A percentile compares a stretch with the other conserved stretches of the same genome.
These are phyloP conservation scores for Cercospora nicotianae DNA, from an alignment of 2,329 filamentous ascomycete species.

Conservation along the genomic window DNA sequence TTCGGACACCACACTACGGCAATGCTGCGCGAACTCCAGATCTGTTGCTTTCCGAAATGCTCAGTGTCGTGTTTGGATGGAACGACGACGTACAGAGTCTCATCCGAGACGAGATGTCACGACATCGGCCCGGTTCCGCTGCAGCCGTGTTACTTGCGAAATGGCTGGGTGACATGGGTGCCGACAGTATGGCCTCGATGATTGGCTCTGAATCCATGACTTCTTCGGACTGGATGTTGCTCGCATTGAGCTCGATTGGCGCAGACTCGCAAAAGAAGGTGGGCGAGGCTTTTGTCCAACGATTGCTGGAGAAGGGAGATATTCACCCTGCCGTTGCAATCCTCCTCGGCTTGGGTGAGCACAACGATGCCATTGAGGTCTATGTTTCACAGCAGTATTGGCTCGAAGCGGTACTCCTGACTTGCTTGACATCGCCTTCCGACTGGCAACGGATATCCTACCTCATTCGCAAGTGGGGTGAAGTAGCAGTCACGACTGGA, in stretches of 20 bases:
- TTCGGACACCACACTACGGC: conserved; percentile 64
- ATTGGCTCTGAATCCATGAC: conserved; percentile 79
- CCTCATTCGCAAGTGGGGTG: conserved; percentile 91
- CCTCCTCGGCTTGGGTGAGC: conserved; percentile 85
- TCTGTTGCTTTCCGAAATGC: conserved; percentile 84
- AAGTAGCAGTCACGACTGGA: conserved; percentile 80
- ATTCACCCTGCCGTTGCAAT: conserved; percentile 90
- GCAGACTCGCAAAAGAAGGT: conserved; percentile 78
- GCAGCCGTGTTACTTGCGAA: conserved; percentile 81
- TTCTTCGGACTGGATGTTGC: conserved; percentile 93
- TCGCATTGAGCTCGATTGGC: conserved; percentile 87
- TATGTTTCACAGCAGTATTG: conserved; percentile 89
- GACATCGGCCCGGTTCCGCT: conserved; percentile 71
- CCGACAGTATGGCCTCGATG: conserved; percentile 77
- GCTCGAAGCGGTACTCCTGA: conserved; percentile 89
- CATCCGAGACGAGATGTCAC: conserved; percentile 77
- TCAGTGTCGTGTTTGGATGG: conserved; percentile 94
- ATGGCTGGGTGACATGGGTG: conserved; percentile 85
- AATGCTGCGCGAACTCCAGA: conserved; percentile 55
- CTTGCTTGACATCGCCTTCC: conserved; percentile 75
- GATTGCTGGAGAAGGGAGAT: conserved; percentile 84
- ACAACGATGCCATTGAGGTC: conserved; percentile 92
- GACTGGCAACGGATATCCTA: conserved; percentile 91
- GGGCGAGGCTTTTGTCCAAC: conserved; percentile 85
- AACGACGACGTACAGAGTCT: conserved; percentile 78